Evolutionary conservation across 495 filamentous ascomycete genomes (phyloP).

Genomic region (Melanomma pulvis-pyrius): DNA sequence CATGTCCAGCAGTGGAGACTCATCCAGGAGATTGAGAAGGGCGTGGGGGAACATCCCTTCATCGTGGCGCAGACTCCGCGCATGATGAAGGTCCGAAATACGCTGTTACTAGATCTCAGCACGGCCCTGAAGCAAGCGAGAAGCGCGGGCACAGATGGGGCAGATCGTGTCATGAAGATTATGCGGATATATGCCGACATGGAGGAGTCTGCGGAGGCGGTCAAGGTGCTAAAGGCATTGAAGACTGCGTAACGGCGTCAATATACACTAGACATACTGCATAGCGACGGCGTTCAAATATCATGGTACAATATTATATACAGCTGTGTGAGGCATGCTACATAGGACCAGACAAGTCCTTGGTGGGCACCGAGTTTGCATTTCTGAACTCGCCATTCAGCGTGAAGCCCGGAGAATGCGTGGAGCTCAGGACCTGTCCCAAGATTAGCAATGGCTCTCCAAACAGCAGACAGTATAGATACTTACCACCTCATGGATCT

Average conservation of each 20-base stretch:
- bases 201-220: constrained; percentile 71
- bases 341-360: constrained; percentile 48
- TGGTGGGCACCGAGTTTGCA: constrained; percentile 57
- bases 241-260: constrained; percentile 49
- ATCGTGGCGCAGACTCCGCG: constrained; percentile 59
- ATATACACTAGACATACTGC: constrained; percentile 16
- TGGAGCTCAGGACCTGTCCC: constrained; percentile 79
- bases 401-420: constrained; percentile 80
- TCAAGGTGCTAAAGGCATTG: constrained; percentile 63
- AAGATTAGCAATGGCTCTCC: constrained; percentile 19
- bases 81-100: constrained; percentile 66
- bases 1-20: constrained; percentile 62
- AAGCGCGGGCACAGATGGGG: constrained; percentile 55
- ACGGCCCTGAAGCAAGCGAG: constrained; percentile 75
- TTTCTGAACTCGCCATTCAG: constrained; percentile 75
- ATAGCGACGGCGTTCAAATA: constrained; percentile 42
- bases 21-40: constrained; percentile 54
- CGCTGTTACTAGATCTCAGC: constrained; percentile 79
- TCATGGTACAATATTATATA: constrained; percentile 32
- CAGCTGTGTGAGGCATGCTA: constrained; percentile 45
- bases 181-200: constrained; percentile 77
- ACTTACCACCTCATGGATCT: constrained; percentile 83
- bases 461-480: background rate
- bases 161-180: constrained; percentile 65
- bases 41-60: constrained; percentile 70